phyloP scores from a whole-genome alignment of 2,329 filamentous ascomycete species.

The Pleomassaria siparia region DNA sequence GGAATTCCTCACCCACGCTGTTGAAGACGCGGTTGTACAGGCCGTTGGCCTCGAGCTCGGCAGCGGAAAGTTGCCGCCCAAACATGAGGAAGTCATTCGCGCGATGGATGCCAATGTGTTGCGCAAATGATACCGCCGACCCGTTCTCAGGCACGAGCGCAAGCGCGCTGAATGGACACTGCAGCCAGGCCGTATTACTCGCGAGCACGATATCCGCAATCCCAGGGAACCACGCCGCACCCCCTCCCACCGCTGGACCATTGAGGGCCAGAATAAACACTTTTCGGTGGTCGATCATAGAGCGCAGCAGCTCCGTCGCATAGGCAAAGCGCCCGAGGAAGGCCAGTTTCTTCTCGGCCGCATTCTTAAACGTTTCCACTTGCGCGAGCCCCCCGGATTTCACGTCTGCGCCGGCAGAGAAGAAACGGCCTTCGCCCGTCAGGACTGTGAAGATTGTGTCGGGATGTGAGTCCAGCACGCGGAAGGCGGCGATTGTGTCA shows the following conservation, averaged over 20 bases:
- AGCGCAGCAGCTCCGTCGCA: constrained; percentile 40
- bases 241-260: constrained; percentile 53
- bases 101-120: constrained; percentile 53
- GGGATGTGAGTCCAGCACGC: constrained; percentile 50
- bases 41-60: constrained; percentile 49
- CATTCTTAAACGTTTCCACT: constrained; percentile 19
- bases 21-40: constrained; percentile 52
- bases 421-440: constrained; percentile 54
- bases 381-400: constrained; percentile 28
- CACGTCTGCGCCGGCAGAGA: constrained; percentile 54
- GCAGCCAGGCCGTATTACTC: constrained; percentile 47
- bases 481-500: constrained; percentile 47
- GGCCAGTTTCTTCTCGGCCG: constrained; percentile 37
- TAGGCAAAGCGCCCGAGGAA: constrained; percentile 29
- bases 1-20: constrained; percentile 44
- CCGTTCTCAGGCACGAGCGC: constrained; percentile 55
- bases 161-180: constrained; percentile 53
- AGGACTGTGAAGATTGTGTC: constrained; percentile 54
- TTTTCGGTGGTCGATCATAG: constrained; percentile 52
- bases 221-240: constrained; percentile 55
- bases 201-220: constrained; percentile 54
- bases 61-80: constrained; percentile 47
- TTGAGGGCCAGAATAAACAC: constrained; percentile 55
- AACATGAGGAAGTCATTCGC: constrained; percentile 58
- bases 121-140: constrained; percentile 49